Evolutionary conservation across 2,329 filamentous ascomycete genomes (phyloP).

Genomic region (Xylariaceae sp.): DNA sequence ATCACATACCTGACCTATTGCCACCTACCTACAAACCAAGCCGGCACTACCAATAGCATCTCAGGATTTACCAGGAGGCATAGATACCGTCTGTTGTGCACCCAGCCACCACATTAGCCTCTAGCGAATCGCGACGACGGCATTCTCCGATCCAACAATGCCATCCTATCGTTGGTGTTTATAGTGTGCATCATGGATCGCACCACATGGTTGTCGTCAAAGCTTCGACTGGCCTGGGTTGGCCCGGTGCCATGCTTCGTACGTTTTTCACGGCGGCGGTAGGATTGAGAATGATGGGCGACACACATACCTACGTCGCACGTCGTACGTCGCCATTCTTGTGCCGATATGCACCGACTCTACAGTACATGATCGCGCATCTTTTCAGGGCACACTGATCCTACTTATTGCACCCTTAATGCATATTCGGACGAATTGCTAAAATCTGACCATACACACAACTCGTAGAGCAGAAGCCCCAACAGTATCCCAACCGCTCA

Average conservation of each 20-base stretch:
- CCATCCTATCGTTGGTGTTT: slow-evolving; percentile 3
- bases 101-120: background rate
- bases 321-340: slow-evolving; percentile 4
- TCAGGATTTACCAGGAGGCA: background rate
- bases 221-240: slow-evolving; percentile 5
- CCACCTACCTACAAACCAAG: slow-evolving; percentile 1
- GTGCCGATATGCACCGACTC: slow-evolving; percentile 15
- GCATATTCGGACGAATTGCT: slow-evolving; percentile 9
- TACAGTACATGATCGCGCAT: slow-evolving; percentile 10
- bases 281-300: background rate
- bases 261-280: background rate
- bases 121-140: slow-evolving; percentile 11
- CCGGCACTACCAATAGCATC: slow-evolving; percentile 5
- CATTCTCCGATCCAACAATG: slow-evolving; percentile 10
- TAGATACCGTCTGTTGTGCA: slow-evolving; percentile 7
- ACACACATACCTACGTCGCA: too few relatives aligned
- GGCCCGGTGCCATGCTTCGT: background rate
- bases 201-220: slow-evolving; percentile 6
- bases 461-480: slow-evolving; percentile 4
- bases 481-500: slow-evolving; percentile 9
- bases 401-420: slow-evolving; percentile 14
- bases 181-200: background rate
- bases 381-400: slow-evolving; percentile 4
- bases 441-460: slow-evolving; percentile 4
- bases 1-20: background rate